These are phyloP conservation scores for Blastocladiella emersonii DNA, from an alignment of 371 early-diverging fungal species.

Conservation along the genomic window DNA sequence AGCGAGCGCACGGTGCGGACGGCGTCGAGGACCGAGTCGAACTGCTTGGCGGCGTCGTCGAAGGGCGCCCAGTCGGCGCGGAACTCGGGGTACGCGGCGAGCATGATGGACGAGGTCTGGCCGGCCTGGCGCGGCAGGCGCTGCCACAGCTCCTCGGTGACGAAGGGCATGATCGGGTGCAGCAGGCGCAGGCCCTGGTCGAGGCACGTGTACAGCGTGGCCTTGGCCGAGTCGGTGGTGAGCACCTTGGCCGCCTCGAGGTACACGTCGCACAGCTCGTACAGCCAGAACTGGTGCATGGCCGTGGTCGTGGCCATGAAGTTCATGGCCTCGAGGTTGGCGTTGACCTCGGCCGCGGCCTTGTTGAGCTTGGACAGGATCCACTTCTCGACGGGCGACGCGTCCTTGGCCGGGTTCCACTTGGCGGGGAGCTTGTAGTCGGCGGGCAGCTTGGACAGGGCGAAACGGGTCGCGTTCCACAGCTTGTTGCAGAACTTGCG, in stretches of 20 bases:
- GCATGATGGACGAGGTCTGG: constrained; percentile 23
- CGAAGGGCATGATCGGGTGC: constrained; percentile 98
- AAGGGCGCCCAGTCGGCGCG: constrained; percentile 17
- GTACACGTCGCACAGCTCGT: constrained; percentile 97
- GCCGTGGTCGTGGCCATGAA: constrained; percentile 90
- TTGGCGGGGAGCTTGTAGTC: constrained; percentile 52
- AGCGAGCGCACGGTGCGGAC: constrained; percentile 64
- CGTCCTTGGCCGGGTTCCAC: background rate
- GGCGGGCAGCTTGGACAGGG: constrained; percentile 76
- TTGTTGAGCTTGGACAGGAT: constrained; percentile 80
- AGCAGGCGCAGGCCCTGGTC: constrained; percentile 84
- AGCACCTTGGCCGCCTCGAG: constrained; percentile 40
- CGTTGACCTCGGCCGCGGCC: constrained; percentile 61
- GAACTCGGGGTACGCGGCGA: constrained; percentile 20
- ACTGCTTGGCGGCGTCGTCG: constrained; percentile 48
- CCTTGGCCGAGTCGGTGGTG: background rate
- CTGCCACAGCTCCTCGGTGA: constrained; percentile 96
- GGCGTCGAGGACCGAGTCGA: constrained; percentile 61
- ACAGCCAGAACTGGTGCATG: constrained; percentile 89
- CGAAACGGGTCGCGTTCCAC: constrained; percentile 96
- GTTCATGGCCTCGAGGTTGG: constrained; percentile 67
- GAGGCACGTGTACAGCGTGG: constrained; percentile 81
- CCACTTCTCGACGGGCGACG: constrained; percentile 81
- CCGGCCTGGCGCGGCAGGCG: constrained; percentile 16
- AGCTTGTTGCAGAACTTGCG: constrained; percentile 99